A percentile compares a stretch with the other conserved stretches of the same genome.
Conservation (phyloP, 805 yeast species). For the Starmerella davenportii region DNA sequence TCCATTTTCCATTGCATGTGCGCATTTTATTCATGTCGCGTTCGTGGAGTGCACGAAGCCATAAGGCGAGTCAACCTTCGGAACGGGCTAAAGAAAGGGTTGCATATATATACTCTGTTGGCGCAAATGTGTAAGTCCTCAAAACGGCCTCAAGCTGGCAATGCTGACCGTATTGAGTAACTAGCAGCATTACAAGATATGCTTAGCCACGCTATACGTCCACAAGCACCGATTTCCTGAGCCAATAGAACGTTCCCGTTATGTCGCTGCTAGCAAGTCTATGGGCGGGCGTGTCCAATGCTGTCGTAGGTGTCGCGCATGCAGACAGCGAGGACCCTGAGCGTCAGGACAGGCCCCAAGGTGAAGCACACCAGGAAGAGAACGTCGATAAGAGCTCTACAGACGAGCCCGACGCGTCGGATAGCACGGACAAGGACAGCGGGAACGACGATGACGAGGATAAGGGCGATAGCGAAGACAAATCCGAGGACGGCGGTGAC, state of each 20-base stretch:
- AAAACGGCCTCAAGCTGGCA: no score
- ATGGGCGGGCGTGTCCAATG: not conserved
- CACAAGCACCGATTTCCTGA: not conserved
- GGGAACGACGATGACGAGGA: constrained; percentile 6
- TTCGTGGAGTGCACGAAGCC: no score
- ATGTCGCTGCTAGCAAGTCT: not conserved
- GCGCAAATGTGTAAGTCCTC: no score
- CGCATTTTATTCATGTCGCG: no score
- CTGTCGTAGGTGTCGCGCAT: not conserved
- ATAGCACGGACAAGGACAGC: constrained; percentile 25
- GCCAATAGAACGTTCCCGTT: not conserved
- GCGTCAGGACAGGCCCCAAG: no score
- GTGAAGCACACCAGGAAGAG: constrained; percentile 13
- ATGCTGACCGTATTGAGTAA: no score
- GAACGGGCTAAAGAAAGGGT: no score
- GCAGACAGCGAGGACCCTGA: not conserved
- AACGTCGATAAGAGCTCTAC: constrained; percentile 19
- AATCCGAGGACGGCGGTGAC: not conserved
- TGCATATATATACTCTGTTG: no score
- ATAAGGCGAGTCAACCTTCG: no score
- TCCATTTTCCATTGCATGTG: no score
- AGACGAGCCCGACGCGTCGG: constrained; percentile 24
- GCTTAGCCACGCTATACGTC: not conserved
- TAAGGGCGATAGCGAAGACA: constrained; percentile 5
- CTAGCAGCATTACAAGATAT: no score